A percentile compares a stretch with the other conserved stretches of the same genome.
These are phyloP conservation scores for Aspergillus neotritici DNA, from an alignment of 2,329 filamentous ascomycete species.

Conservation along the genomic window DNA sequence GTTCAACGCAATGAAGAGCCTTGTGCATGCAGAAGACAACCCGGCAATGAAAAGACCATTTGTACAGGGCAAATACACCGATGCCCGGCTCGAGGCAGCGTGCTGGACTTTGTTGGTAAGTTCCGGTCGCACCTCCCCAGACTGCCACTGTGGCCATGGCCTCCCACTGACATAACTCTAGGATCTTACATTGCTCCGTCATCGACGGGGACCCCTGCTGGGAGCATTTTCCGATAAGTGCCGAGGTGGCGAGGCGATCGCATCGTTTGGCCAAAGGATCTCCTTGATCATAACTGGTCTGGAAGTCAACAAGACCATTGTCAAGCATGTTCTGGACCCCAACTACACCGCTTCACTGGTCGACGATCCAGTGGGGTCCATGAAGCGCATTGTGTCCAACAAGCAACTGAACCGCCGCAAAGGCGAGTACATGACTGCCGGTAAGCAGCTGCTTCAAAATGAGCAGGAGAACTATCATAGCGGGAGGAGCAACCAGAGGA, in stretches of 20 bases:
- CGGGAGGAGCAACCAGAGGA: background rate
- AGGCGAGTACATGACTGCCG: constrained; percentile 26
- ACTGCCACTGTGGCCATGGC: background rate
- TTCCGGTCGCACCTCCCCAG: constrained; percentile 1
- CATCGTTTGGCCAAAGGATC: constrained; percentile 20
- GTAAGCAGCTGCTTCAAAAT: constrained; percentile 20
- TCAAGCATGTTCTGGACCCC: constrained; percentile 35
- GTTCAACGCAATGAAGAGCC: constrained; percentile 29
- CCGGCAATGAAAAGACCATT: constrained; percentile 30
- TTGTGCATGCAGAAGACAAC: constrained; percentile 25
- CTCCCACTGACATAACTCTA: constrained; percentile 7
- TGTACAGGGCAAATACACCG: constrained; percentile 17
- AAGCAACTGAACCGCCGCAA: constrained; percentile 30
- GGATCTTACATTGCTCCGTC: constrained; percentile 21
- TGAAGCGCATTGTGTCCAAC: constrained; percentile 29
- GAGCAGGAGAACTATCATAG: background rate
- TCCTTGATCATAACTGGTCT: constrained; percentile 16
- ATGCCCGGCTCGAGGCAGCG: constrained; percentile 23
- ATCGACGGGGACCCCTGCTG: constrained; percentile 22
- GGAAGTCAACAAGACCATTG: constrained; percentile 34
- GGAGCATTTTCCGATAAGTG: constrained; percentile 18
- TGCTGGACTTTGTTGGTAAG: constrained; percentile 31
- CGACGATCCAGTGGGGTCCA: constrained; percentile 30
- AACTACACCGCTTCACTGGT: constrained; percentile 30
- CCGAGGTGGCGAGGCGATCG: constrained; percentile 11